A percentile compares a stretch with the other conserved stretches of the same genome.
Conservation (phyloP, 2,329 filamentous ascomycete species). For the Polytolypa hystricis region DNA sequence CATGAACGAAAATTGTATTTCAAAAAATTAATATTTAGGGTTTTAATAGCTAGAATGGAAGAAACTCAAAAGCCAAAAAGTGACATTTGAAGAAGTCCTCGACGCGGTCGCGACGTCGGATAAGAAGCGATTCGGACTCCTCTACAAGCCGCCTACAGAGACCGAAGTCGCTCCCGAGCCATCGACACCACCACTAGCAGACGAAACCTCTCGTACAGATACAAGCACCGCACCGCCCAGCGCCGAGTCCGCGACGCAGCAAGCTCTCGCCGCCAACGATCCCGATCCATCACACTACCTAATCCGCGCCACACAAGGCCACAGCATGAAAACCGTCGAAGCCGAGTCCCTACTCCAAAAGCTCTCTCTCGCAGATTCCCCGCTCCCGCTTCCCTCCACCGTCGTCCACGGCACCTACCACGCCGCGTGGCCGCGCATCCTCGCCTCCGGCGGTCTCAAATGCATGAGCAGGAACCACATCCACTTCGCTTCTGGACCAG, state of each 20-base stretch:
- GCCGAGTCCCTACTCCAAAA: constrained; percentile 60
- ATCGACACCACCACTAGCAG: constrained; percentile 13
- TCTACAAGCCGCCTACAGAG: constrained; percentile 37
- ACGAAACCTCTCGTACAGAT: constrained; percentile 14
- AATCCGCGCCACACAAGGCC: constrained; percentile 92
- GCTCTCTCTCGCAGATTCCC: constrained; percentile 44
- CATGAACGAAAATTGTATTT: neutral
- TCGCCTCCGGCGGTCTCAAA: constrained; percentile 64
- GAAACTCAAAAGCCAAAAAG: constrained; percentile 55
- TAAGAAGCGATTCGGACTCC: constrained; percentile 82
- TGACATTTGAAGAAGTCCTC: constrained; percentile 65
- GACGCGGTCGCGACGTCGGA: constrained; percentile 62
- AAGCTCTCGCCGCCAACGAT: constrained; percentile 27
- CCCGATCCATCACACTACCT: constrained; percentile 57
- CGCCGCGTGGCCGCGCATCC: constrained; percentile 63
- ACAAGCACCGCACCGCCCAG: constrained; percentile 14
- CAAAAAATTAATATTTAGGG: neutral
- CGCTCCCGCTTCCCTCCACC: constrained; percentile 42
- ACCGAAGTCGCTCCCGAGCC: constrained; percentile 9
- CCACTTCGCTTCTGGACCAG: constrained; percentile 71
- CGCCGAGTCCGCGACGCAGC: constrained; percentile 22
- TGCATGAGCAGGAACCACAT: constrained; percentile 80
- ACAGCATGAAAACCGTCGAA: constrained; percentile 64
- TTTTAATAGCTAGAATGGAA: constrained; percentile 42
- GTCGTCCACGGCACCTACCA: constrained; percentile 89